phyloP scores from a whole-genome alignment of 1,139 yeast species.

The Spencermartinsiella ligniputridi region DNA sequence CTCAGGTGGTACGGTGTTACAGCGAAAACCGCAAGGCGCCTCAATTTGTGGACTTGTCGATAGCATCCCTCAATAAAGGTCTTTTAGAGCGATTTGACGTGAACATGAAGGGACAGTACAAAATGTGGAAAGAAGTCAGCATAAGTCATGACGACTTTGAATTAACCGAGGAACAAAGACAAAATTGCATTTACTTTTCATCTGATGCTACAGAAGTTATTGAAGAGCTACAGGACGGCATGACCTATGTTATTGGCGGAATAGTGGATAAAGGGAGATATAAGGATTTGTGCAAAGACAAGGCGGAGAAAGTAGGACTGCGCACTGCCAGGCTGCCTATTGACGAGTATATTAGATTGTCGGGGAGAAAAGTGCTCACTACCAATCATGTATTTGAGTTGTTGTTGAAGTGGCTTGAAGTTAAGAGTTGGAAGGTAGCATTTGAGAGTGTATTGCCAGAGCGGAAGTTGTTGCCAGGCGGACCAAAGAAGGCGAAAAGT shows the following conservation, averaged over 20 bases:
- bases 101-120: constrained; percentile 51
- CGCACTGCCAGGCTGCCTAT: constrained; percentile 80
- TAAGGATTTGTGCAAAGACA: constrained; percentile 73
- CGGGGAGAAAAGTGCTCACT: constrained; percentile 85
- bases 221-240: constrained; percentile 56
- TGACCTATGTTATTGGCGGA: constrained; percentile 87
- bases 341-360: constrained; percentile 73
- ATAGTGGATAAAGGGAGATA: constrained; percentile 94
- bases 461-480: constrained; percentile 52
- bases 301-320: constrained; percentile 71
- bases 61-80: constrained; percentile 64
- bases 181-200: constrained; percentile 64
- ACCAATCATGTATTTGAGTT: constrained; percentile 92
- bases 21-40: constrained; percentile 65
- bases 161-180: constrained; percentile 32
- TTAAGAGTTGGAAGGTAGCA: constrained; percentile 77
- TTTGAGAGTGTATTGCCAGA: constrained; percentile 81
- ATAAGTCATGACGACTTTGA: constrained; percentile 48
- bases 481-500: constrained; percentile 2
- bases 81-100: constrained; percentile 65
- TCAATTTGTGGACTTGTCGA: constrained; percentile 53
- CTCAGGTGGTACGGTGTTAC: constrained; percentile 79
- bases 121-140: constrained; percentile 60
- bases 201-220: constrained; percentile 80
- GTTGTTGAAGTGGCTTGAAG: constrained; percentile 74